A percentile compares a stretch with the other conserved stretches of the same genome.
Evolutionary conservation across 2,329 filamentous ascomycete species (phyloP).

Genomic region (Cercospora beticola): DNA sequence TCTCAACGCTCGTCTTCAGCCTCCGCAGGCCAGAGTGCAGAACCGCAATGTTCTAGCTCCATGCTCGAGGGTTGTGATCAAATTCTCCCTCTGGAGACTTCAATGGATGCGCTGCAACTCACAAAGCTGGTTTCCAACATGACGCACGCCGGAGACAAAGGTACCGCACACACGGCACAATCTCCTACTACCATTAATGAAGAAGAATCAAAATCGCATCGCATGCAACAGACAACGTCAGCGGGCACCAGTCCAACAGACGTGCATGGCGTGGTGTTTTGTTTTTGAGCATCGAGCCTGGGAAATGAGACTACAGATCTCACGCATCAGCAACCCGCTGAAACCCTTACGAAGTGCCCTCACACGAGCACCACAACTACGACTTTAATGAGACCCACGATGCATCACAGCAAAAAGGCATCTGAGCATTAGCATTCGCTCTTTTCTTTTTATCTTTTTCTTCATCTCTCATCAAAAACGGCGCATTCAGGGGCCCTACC

Average conservation of each 20-base stretch:
- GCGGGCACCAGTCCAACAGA: conserved; percentile 6
- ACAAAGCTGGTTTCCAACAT: conserved; percentile 21
- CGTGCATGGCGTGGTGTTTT: conserved; percentile 30
- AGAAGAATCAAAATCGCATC: conserved; percentile 20
- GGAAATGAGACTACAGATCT: neutral
- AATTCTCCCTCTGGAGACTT: conserved; percentile 24
- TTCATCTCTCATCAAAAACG: neutral
- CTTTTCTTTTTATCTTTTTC: neutral
- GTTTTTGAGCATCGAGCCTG: conserved; percentile 23
- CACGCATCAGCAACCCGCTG: neutral
- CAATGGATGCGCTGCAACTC: conserved; percentile 24
- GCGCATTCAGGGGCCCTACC: neutral
- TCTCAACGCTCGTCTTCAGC: conserved; percentile 25
- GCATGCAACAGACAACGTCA: conserved; percentile 11
- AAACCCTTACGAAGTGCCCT: neutral
- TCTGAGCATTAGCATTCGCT: neutral
- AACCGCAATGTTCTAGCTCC: conserved; percentile 23
- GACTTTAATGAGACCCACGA: conserved; percentile 6
- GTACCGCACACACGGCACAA: neutral
- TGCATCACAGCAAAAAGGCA: neutral
- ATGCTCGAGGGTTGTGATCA: conserved; percentile 21
- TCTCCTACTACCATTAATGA: neutral
- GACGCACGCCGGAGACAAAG: conserved; percentile 13
- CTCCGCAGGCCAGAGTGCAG: conserved; percentile 10
- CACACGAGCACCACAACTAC: neutral